A percentile compares a stretch with the other conserved stretches of the same genome.
Evolutionary conservation across 768 basidiomycete genomes (phyloP).

Genomic region (Hericium alpestre): DNA sequence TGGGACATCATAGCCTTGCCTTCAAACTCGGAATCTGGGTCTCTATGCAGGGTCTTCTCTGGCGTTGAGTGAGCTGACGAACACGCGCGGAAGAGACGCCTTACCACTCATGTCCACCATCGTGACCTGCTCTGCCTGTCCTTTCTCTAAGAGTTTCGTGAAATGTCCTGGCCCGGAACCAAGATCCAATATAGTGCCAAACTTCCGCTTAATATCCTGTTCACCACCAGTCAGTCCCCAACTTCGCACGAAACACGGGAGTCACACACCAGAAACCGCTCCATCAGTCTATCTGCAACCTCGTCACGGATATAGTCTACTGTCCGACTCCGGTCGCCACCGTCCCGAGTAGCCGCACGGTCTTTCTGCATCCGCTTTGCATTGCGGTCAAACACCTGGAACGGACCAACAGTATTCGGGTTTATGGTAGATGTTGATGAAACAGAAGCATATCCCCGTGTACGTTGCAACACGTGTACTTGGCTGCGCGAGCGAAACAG

Average conservation of each 20-base stretch:
- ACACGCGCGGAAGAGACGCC: neutral
- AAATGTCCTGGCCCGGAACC: constrained; percentile 91
- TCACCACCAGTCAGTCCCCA: neutral
- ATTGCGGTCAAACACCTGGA: constrained; percentile 78
- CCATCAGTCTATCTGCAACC: constrained; percentile 83
- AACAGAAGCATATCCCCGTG: constrained; percentile 7
- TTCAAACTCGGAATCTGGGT: constrained; percentile 71
- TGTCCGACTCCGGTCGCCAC: constrained; percentile 51
- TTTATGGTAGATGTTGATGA: constrained; percentile 20
- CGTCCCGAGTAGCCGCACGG: constrained; percentile 48
- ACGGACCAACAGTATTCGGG: constrained; percentile 46
- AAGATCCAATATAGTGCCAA: constrained; percentile 71
- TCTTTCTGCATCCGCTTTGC: constrained; percentile 74
- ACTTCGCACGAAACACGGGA: constrained; percentile 1
- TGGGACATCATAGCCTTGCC: constrained; percentile 30
- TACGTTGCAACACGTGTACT: neutral
- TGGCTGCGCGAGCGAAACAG: neutral
- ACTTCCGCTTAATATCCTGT: constrained; percentile 86
- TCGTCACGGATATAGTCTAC: constrained; percentile 92
- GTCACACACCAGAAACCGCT: constrained; percentile 66
- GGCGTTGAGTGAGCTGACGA: constrained; percentile 2
- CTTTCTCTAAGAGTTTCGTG: constrained; percentile 63
- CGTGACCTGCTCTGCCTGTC: constrained; percentile 58
- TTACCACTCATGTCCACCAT: constrained; percentile 86
- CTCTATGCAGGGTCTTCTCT: constrained; percentile 69